phyloP scores from a whole-genome alignment of 208 protist species.

The Leishmania lainsoni region DNA sequence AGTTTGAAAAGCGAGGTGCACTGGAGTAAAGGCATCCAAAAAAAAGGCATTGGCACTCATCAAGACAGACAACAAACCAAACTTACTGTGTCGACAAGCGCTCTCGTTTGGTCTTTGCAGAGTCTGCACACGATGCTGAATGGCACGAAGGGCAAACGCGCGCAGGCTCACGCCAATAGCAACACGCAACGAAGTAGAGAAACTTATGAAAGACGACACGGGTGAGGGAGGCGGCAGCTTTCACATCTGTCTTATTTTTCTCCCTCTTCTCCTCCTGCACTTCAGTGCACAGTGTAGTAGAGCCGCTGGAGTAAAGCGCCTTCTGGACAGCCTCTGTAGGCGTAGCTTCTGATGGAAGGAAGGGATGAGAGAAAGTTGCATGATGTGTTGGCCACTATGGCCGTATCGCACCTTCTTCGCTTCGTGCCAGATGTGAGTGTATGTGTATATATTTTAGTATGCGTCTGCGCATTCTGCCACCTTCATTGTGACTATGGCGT shows the following conservation, averaged over 20 bases:
- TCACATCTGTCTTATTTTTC: not conserved
- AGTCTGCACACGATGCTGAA: not conserved
- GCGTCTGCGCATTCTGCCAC: not conserved
- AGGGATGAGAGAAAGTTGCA: not conserved
- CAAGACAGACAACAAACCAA: not conserved
- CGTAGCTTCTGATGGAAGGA: not conserved
- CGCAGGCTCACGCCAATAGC: not conserved
- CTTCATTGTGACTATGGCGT: not conserved
- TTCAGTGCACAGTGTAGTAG: not conserved
- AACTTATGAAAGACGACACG: no score
- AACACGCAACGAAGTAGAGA: not conserved
- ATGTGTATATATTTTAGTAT: conserved; percentile 2
- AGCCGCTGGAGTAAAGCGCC: not conserved
- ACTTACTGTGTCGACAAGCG: not conserved
- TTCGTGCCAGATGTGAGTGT: not conserved
- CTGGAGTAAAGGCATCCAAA: not conserved
- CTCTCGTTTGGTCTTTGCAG: not conserved
- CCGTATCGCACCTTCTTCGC: not conserved
- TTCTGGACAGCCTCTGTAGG: not conserved
- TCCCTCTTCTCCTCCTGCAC: not conserved
- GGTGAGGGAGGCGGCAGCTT: not conserved
- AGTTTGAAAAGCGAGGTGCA: not conserved
- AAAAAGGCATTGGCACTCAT: not conserved
- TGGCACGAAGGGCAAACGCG: not conserved
- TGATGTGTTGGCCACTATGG: not conserved